Percentiles rank a stretch among this genome's conserved stretches.
Conservation (phyloP, 139 green algal species). For the Coccomyxa sp. region DNA sequence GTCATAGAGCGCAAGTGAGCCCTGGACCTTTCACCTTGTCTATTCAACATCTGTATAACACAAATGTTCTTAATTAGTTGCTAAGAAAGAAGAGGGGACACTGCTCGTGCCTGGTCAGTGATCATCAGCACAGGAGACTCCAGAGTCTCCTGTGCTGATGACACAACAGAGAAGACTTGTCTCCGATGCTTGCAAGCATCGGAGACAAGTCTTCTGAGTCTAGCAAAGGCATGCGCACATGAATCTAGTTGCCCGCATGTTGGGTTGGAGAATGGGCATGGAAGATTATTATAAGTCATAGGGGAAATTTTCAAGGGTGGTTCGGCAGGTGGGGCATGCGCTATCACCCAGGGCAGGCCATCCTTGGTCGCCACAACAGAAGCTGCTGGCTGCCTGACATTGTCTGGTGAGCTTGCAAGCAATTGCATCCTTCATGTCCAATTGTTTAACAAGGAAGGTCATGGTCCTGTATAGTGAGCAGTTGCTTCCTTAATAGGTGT, state of each 20-base stretch:
- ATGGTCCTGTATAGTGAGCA: background rate
- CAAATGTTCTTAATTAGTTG: background rate
- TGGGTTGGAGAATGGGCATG: no score
- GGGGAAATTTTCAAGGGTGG: no score
- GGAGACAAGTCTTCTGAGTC: no score
- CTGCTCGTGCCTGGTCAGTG: background rate
- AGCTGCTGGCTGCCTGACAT: background rate
- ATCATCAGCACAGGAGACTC: no score
- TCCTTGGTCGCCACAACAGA: background rate
- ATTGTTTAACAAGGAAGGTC: background rate
- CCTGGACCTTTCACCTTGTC: background rate
- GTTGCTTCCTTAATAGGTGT: no score
- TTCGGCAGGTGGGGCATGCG: background rate
- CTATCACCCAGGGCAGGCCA: background rate
- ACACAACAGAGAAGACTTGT: no score
- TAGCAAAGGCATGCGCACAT: no score
- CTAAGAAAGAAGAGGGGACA: background rate
- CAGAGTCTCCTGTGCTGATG: no score
- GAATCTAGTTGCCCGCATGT: no score
- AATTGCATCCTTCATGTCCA: background rate
- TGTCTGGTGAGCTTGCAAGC: background rate
- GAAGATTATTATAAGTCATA: no score
- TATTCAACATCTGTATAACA: background rate
- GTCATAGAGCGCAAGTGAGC: background rate
- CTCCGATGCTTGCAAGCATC: no score